Conservation (phyloP, 75 land plant species). For the Selaginella moellendorffii region DNA sequence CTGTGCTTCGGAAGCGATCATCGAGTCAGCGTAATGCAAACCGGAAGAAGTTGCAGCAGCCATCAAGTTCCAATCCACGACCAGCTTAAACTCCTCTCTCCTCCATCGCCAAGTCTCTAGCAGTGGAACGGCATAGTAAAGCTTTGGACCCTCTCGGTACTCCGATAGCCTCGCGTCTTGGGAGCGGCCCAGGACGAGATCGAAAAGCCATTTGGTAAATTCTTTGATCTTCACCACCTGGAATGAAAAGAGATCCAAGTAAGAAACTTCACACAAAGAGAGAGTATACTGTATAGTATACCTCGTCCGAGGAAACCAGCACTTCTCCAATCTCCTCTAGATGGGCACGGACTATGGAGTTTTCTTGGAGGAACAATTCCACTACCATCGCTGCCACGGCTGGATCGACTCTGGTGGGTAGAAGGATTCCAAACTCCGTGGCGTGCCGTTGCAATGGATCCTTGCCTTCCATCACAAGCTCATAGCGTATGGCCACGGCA, state of each 20-base stretch:
- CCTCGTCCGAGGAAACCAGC: neutral
- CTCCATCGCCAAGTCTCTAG: neutral
- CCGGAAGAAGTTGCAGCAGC: slow-evolving; percentile 9
- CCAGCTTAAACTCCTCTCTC: neutral
- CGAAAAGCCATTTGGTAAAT: slow-evolving; percentile 18
- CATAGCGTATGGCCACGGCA: neutral
- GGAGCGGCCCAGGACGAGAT: slow-evolving; percentile 15
- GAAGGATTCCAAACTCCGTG: neutral
- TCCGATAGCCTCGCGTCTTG: neutral
- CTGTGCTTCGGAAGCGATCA: too few relatives aligned
- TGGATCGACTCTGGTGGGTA: neutral
- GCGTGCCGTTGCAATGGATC: neutral
- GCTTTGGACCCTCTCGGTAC: slow-evolving; percentile 12
- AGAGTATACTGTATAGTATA: too few relatives aligned
- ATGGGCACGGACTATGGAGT: neutral
- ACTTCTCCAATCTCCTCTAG: neutral
- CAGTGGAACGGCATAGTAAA: slow-evolving; percentile 17
- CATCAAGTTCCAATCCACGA: slow-evolving; percentile 18
- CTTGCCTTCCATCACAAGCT: neutral
- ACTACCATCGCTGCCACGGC: neutral
- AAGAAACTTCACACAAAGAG: neutral
- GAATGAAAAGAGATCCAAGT: too few relatives aligned
- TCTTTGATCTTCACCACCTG: slow-evolving; percentile 2
- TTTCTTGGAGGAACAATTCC: neutral
- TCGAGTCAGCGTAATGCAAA: slow-evolving; percentile 6